These are phyloP conservation scores for Boletellus deceptivus DNA, from an alignment of 1,284 basidiomycete genomes.

Conservation along the genomic window DNA sequence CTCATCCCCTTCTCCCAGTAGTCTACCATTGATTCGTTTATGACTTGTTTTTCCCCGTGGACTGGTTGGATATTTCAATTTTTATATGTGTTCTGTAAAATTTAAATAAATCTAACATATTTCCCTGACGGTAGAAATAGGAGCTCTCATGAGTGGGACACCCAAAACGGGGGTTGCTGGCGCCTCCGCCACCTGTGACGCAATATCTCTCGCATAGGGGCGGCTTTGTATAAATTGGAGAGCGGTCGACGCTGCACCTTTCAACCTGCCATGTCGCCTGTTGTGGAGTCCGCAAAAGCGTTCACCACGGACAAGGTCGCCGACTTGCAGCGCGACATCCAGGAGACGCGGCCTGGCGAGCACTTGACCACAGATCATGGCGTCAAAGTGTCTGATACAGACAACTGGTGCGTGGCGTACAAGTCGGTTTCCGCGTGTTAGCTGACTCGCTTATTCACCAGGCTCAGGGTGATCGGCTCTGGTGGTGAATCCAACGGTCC, in stretches of 20 bases:
- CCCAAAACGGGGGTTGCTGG: not conserved
- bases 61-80: slow-evolving; percentile 15
- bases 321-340: slow-evolving; percentile 46
- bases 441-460: slow-evolving; percentile 24
- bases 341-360: slow-evolving; percentile 37
- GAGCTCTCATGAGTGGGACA: not conserved
- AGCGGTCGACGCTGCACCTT: not conserved
- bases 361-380: slow-evolving; percentile 63
- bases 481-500: slow-evolving; percentile 48
- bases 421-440: slow-evolving; percentile 4
- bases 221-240: not conserved
- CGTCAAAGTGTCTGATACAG: slow-evolving; percentile 56
- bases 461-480: slow-evolving; percentile 49
- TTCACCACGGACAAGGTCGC: slow-evolving; percentile 20
- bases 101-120: not conserved
- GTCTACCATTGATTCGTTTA: slow-evolving; percentile 5
- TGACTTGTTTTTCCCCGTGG: slow-evolving; percentile 7
- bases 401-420: slow-evolving; percentile 54
- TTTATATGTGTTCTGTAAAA: slow-evolving; percentile 1
- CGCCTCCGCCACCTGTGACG: slow-evolving; percentile 29
- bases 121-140: not conserved
- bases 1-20: slow-evolving; percentile 2
- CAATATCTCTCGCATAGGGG: slow-evolving; percentile 16
- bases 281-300: slow-evolving; percentile 14
- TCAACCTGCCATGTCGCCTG: slow-evolving; percentile 21